phyloP scores from a whole-genome alignment of 2,329 filamentous ascomycete genomes.

The Didymella arachidicola region DNA sequence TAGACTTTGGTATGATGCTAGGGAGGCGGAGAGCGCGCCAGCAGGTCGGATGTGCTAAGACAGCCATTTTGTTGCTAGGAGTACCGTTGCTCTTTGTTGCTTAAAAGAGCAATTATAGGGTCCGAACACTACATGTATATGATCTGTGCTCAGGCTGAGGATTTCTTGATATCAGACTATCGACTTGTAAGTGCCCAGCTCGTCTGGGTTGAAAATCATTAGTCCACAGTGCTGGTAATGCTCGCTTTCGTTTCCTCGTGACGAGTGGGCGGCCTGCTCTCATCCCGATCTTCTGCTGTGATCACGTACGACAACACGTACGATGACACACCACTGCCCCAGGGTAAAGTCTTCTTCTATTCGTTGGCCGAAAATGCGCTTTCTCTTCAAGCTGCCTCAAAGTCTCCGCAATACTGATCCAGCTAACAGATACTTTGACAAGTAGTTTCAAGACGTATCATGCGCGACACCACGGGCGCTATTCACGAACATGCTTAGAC shows the following conservation, averaged over 20 bases:
- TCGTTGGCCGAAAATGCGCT: not conserved
- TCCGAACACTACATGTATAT: slow-evolving; percentile 23
- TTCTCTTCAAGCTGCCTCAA: not conserved
- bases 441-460: slow-evolving; percentile 5
- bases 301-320: slow-evolving; percentile 11
- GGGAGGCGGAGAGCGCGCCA: slow-evolving; percentile 19
- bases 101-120: slow-evolving; percentile 30
- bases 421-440: slow-evolving; percentile 1
- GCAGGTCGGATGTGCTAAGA: slow-evolving; percentile 19
- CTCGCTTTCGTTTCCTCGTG: slow-evolving; percentile 10
- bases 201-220: slow-evolving; percentile 6
- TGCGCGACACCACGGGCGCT: not conserved
- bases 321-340: slow-evolving; percentile 7
- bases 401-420: not conserved
- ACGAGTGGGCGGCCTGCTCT: not conserved
- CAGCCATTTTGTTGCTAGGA: slow-evolving; percentile 18
- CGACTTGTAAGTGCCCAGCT: slow-evolving; percentile 10
- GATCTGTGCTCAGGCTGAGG: slow-evolving; percentile 12
- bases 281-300: not conserved
- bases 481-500: not conserved
- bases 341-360: not conserved
- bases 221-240: not conserved
- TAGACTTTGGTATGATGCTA: slow-evolving; percentile 17
- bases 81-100: slow-evolving; percentile 27
- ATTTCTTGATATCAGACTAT: slow-evolving; percentile 9